Percentiles rank a stretch among this genome's conserved stretches.
Evolutionary conservation across 805 yeast species (phyloP).

Genomic region (Candida dendrica): DNA sequence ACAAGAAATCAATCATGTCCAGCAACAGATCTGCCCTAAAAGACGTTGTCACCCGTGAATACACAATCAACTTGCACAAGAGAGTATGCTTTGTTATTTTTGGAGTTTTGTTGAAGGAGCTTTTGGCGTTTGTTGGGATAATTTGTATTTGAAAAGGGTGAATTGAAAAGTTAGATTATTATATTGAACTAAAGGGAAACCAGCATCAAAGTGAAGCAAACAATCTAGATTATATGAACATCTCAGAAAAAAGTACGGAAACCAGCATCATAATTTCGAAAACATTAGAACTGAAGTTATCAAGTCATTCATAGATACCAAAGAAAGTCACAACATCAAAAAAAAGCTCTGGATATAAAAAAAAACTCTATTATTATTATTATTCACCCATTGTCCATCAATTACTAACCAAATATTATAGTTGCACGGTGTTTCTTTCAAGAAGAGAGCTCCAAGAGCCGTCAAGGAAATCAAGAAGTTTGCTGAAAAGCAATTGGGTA

Average conservation of each 20-base stretch:
- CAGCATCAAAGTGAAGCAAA: too few species aligned
- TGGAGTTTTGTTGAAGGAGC: not conserved
- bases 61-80: constrained; percentile 99
- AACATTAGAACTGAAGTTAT: too few species aligned
- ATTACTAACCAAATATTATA: constrained; percentile 39
- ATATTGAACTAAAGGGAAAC: too few species aligned
- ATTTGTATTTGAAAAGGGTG: too few species aligned
- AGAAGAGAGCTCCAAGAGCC: constrained; percentile 99
- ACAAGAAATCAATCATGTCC: constrained; percentile 27
- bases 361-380: too few species aligned
- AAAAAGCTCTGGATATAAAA: too few species aligned
- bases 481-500: constrained; percentile 98
- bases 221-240: not conserved
- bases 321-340: too few species aligned
- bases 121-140: not conserved
- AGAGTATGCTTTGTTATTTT: constrained; percentile 62
- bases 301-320: too few species aligned
- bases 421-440: constrained; percentile 98
- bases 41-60: constrained; percentile 99
- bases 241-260: too few species aligned
- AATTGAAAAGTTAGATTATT: too few species aligned
- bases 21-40: constrained; percentile 71
- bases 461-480: constrained; percentile 98
- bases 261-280: too few species aligned
- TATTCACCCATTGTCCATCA: too few species aligned